Evolutionary conservation across 768 basidiomycete genomes (phyloP), one percentile per base, ranked within the genome.

Genomic region (Pholiota conissans): DNA sequence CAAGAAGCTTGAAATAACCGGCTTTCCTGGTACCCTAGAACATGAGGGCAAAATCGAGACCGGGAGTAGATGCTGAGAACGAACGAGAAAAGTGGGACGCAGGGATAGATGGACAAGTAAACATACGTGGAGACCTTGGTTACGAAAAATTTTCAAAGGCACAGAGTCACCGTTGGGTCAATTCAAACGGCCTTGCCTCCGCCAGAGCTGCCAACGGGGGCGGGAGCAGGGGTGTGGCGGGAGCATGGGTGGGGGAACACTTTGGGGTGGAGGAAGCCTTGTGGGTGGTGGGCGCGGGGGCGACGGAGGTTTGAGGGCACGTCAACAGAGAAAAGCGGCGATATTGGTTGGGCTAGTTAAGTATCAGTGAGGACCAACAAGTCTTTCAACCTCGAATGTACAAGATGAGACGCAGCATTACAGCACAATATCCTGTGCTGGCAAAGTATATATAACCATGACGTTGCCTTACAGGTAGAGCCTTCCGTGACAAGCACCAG

Each of bases 11-110:
- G 69, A 89, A 89, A 14, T 80, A 74, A 6, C 52, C 59, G 24
- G 78, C 66, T 53, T 89, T 78, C 27, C 79, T 76, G 6, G 68
- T 62, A 59, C 88, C 86, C 90, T 90, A 93, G 1, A 91, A 69
- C 87, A 89, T 89, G 20, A 87, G 80, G 32, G 81, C 75, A 60
- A 74, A 84, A 7, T 79, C 70, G 35, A 87, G 68, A n/a, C 84
- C 86, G 95, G 29, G 79, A 83, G 72, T 91, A 91, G 35, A 87
- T 49, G 13, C 81, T 82, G 39, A 16, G 49, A 32, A 47, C 14
- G 37, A 34, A 47, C 34, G 28, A 39, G 30, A 47, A 28, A 42
- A 10, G 11, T 5, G 24, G 18, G 18, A 29, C n/a, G 26, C 40
- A 34, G 30, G 18, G 22, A 14, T 52, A 45, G 3, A 28, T 32